A percentile compares a stretch with the other conserved stretches of the same genome.
Evolutionary conservation across 345 rosid species (phyloP).

Genomic region (Citrus australasica): DNA sequence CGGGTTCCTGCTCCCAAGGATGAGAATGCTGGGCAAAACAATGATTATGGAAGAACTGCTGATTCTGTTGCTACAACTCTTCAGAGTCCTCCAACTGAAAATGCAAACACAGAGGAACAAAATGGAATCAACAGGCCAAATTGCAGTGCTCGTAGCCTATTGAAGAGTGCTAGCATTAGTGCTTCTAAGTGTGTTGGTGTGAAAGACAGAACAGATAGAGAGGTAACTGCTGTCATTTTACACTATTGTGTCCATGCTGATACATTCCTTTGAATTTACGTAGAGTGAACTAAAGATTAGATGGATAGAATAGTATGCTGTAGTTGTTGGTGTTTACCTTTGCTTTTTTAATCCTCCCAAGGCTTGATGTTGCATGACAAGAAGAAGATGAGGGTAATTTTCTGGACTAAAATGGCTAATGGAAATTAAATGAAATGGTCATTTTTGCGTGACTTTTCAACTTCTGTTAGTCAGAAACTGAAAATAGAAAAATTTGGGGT

Average conservation of each 20-base stretch:
- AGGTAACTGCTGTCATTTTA: conserved; percentile 37
- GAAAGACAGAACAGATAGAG: conserved; percentile 36
- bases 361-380: neutral
- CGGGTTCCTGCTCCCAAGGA: conserved; percentile 76
- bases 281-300: neutral
- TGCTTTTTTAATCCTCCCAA: neutral
- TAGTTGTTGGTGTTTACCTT: neutral
- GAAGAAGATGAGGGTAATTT: neutral
- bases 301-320: neutral
- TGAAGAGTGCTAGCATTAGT: conserved; percentile 96
- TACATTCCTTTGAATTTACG: neutral
- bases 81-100: conserved; percentile 47
- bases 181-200: conserved; percentile 82
- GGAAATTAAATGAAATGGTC: neutral
- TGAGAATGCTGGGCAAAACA: conserved; percentile 27
- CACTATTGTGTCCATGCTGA: neutral
- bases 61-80: conserved; percentile 51
- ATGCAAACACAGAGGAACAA: conserved; percentile 17
- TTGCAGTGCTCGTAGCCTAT: conserved; percentile 55
- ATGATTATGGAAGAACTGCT: conserved; percentile 36
- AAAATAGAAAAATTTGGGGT: neutral
- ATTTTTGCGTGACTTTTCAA: neutral
- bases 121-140: conserved; percentile 38
- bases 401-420: neutral
- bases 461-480: neutral